Percentiles rank a stretch among this genome's conserved stretches.
Conservation (phyloP, 2,329 filamentous ascomycete species). For the Aspergillus sp. region DNA sequence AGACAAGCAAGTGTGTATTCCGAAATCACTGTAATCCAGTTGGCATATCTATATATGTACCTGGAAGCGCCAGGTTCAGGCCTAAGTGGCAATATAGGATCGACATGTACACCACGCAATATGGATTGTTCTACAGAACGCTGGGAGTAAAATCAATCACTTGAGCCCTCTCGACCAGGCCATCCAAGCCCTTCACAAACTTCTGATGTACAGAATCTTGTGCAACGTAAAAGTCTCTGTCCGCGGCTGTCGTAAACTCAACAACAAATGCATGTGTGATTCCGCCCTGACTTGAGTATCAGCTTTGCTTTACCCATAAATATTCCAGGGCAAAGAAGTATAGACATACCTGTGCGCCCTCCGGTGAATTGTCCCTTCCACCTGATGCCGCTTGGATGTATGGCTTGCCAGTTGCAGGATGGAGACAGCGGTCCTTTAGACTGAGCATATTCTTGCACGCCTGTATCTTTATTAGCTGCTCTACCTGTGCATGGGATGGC, state of each 20-base stretch:
- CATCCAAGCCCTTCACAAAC: constrained; percentile 51
- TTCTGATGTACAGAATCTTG: constrained; percentile 63
- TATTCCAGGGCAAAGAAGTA: neutral
- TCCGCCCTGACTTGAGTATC: constrained; percentile 32
- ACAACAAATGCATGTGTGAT: constrained; percentile 69
- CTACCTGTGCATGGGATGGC: neutral
- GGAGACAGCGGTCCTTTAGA: constrained; percentile 59
- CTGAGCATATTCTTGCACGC: constrained; percentile 57
- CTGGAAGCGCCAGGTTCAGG: no score
- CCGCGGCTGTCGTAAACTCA: constrained; percentile 63
- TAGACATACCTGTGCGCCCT: constrained; percentile 56
- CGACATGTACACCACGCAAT: no score
- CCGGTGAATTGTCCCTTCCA: constrained; percentile 62
- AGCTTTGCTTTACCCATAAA: neutral
- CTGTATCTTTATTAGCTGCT: constrained; percentile 34
- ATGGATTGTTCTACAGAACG: neutral
- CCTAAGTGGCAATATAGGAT: no score
- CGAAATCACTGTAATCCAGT: no score
- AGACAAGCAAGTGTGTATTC: no score
- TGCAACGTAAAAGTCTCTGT: constrained; percentile 67
- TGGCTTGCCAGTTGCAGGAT: constrained; percentile 56
- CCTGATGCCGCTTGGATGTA: constrained; percentile 63
- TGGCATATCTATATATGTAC: no score
- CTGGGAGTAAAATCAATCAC: constrained; percentile 32
- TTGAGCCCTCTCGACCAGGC: constrained; percentile 32